These are phyloP conservation scores for Sclerotinia sclerotiorum DNA, from an alignment of 2,329 filamentous ascomycete species.

Conservation along the genomic window DNA sequence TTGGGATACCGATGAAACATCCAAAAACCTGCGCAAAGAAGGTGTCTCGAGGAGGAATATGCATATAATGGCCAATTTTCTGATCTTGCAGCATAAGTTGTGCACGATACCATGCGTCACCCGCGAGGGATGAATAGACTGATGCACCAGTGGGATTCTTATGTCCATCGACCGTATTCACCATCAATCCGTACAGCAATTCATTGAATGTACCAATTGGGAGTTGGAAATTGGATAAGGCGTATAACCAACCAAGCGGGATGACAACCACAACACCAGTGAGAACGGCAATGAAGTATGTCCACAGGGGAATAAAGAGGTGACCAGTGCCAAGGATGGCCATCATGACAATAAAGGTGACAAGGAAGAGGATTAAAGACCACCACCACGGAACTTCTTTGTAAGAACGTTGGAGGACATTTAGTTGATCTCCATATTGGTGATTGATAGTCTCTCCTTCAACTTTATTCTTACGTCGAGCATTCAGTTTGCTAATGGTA, in stretches of 20 bases:
- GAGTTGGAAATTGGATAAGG: conserved; percentile 55
- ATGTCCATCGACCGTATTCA: conserved; percentile 50
- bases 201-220: conserved; percentile 60
- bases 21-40: conserved; percentile 64
- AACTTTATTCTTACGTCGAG: conserved; percentile 41
- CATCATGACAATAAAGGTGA: conserved; percentile 51
- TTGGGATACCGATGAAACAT: conserved; percentile 56
- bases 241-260: conserved; percentile 59
- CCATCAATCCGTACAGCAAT: conserved; percentile 59
- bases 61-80: conserved; percentile 65
- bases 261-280: conserved; percentile 57
- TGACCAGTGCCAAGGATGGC: conserved; percentile 51
- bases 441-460: conserved; percentile 48
- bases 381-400: conserved; percentile 60
- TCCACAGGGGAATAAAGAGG: conserved; percentile 60
- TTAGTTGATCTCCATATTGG: conserved; percentile 59
- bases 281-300: conserved; percentile 56
- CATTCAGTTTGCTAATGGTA: conserved; percentile 47
- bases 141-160: conserved; percentile 59
- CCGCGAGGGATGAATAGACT: conserved; percentile 58
- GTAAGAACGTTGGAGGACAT: conserved; percentile 57
- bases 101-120: conserved; percentile 60
- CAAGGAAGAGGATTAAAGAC: conserved; percentile 53
- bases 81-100: conserved; percentile 61
- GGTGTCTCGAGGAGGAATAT: conserved; percentile 57